A percentile compares a stretch with the other conserved stretches of the same genome.
Conservation (phyloP, 257 asterid species). For the Nicotiana tabacum region DNA sequence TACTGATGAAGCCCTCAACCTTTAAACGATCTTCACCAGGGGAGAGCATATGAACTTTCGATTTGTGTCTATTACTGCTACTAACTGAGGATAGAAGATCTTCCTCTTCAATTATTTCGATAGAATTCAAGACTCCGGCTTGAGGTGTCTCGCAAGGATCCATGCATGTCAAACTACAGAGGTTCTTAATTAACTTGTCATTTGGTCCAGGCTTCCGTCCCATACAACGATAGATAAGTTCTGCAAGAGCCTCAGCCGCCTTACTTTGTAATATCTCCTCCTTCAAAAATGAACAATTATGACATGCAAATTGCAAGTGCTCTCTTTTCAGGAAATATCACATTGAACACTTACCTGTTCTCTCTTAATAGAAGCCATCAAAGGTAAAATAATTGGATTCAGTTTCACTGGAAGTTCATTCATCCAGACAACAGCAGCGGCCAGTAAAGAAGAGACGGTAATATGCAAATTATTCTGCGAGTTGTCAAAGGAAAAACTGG, state of each 20-base stretch:
- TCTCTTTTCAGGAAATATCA: background rate
- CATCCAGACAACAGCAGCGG: slow-evolving; percentile 97
- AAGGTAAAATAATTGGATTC: slow-evolving; percentile 84
- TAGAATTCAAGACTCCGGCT: slow-evolving; percentile 76
- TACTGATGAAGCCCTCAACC: slow-evolving; percentile 85
- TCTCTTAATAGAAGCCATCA: slow-evolving; percentile 89
- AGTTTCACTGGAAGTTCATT: slow-evolving; percentile 86
- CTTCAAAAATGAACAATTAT: slow-evolving; percentile 40
- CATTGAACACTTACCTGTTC: slow-evolving; percentile 65
- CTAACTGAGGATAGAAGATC: slow-evolving; percentile 77
- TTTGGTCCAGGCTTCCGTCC: slow-evolving; percentile 94
- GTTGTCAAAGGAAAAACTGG: slow-evolving; percentile 3
- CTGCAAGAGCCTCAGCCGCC: slow-evolving; percentile 96
- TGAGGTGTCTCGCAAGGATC: slow-evolving; percentile 98
- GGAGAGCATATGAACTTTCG: slow-evolving; percentile 60
- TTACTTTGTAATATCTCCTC: slow-evolving; percentile 91
- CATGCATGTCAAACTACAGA: slow-evolving; percentile 77
- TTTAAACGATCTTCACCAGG: slow-evolving; percentile 84
- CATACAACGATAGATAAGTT: slow-evolving; percentile 77
- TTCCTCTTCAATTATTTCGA: slow-evolving; percentile 83
- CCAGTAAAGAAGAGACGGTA: slow-evolving; percentile 86
- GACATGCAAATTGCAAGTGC: background rate
- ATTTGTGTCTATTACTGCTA: slow-evolving; percentile 46
- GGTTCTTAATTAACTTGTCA: slow-evolving; percentile 85
- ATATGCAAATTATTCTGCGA: slow-evolving; percentile 84